These are phyloP conservation scores for Macrocybe gigantea DNA, from an alignment of 768 basidiomycete species.

Conservation along the genomic window DNA sequence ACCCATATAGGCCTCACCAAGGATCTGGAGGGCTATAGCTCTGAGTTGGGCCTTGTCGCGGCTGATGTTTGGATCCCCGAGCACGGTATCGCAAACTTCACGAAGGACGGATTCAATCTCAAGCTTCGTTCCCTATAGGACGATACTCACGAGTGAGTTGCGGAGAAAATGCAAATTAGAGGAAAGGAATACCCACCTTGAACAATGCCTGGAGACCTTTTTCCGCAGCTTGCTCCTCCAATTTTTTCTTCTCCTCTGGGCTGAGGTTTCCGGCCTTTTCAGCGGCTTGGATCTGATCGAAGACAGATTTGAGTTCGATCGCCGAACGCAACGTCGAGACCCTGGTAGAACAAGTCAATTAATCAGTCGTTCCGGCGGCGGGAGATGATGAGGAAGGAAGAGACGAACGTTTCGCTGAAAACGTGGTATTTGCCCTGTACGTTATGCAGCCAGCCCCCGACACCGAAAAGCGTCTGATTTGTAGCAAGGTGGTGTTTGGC, in stretches of 20 bases:
- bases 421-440: conserved; percentile 91
- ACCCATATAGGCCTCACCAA: conserved; percentile 72
- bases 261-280: conserved; percentile 78
- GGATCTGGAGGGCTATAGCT: conserved; percentile 76
- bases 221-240: conserved; percentile 92
- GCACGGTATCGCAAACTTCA: conserved; percentile 80
- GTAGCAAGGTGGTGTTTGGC: conserved; percentile 81
- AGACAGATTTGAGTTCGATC: conserved; percentile 83
- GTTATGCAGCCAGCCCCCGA: conserved; percentile 91
- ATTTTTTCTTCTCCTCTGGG: conserved; percentile 71
- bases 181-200: conserved; percentile 48
- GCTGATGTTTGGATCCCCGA: conserved; percentile 50
- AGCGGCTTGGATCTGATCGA: conserved; percentile 88
- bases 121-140: conserved; percentile 74
- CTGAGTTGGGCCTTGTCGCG: conserved; percentile 61
- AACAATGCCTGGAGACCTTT: conserved; percentile 88
- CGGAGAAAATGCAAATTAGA: not conserved
- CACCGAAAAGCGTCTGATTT: conserved; percentile 65
- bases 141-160: not conserved
- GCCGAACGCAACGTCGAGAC: conserved; percentile 84
- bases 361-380: not conserved
- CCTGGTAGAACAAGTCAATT: conserved; percentile 27
- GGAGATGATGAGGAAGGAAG: conserved; percentile 2
- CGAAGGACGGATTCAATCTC: conserved; percentile 87
- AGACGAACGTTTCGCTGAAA: conserved; percentile 82